Percentiles rank a stretch among this genome's conserved stretches.
Evolutionary conservation across 1,284 basidiomycete species (phyloP).

Genomic region (Sanguinoderma infundibulare): DNA sequence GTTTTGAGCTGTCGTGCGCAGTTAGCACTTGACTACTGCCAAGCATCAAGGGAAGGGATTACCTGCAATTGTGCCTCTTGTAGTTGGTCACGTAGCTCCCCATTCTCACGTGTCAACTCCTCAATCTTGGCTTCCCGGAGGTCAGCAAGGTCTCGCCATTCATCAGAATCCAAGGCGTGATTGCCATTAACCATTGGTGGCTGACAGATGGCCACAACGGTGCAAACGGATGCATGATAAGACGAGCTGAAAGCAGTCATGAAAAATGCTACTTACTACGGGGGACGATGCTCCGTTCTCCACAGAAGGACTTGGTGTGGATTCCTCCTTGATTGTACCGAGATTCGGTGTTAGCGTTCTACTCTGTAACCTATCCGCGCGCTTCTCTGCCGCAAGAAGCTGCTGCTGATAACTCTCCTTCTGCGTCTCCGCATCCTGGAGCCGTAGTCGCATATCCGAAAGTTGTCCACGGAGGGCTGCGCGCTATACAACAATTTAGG

Average conservation of each 20-base stretch:
- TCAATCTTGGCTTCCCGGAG: slow-evolving; percentile 47
- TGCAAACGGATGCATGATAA: slow-evolving; percentile 44
- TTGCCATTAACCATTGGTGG: slow-evolving; percentile 28
- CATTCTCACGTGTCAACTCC: slow-evolving; percentile 50
- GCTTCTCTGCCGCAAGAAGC: slow-evolving; percentile 68
- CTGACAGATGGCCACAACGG: slow-evolving; percentile 35
- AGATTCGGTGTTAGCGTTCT: slow-evolving; percentile 55
- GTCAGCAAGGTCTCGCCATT: slow-evolving; percentile 42
- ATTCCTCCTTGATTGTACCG: slow-evolving; percentile 49
- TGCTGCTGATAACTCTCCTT: slow-evolving; percentile 60
- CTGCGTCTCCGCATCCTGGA: slow-evolving; percentile 59
- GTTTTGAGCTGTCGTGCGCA: slow-evolving; percentile 44
- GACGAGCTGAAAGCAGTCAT: slow-evolving; percentile 44
- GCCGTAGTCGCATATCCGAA: slow-evolving; percentile 57
- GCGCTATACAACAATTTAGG: slow-evolving; percentile 44
- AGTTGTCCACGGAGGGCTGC: slow-evolving; percentile 64
- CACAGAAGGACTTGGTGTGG: slow-evolving; percentile 44
- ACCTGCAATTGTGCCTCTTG: slow-evolving; percentile 52
- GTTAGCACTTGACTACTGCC: neutral
- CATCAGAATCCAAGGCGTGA: slow-evolving; percentile 24
- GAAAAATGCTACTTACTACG: slow-evolving; percentile 62
- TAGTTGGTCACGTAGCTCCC: slow-evolving; percentile 44
- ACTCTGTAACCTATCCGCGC: slow-evolving; percentile 76
- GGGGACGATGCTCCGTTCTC: slow-evolving; percentile 52
- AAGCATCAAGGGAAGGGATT: slow-evolving; percentile 14